Evolutionary conservation across 805 yeast species (phyloP).

Genomic region (Cyberlindnera japonica): DNA sequence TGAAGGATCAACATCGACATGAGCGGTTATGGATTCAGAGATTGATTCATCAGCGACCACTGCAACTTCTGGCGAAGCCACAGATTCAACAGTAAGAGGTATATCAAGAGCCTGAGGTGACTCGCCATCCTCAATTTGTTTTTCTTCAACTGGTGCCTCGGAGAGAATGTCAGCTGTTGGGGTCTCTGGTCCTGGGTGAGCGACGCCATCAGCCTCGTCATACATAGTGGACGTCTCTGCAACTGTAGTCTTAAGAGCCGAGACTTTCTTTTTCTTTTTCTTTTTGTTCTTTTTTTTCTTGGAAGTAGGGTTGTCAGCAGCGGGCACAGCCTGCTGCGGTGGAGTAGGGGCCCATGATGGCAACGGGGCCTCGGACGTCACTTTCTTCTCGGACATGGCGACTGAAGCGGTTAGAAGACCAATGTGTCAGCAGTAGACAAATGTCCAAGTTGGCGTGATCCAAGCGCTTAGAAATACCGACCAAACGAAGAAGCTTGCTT

Average conservation of each 20-base stretch:
- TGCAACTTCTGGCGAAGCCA: neutral
- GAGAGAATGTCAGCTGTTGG: no score
- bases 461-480: no score
- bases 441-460: no score
- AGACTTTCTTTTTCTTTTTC: conserved; percentile 7
- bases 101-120: neutral
- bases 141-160: neutral
- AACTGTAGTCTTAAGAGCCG: conserved; percentile 2
- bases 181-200: neutral
- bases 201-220: neutral
- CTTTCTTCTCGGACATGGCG: conserved; percentile 9
- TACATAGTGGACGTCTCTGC: neutral
- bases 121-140: neutral
- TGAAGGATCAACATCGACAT: neutral
- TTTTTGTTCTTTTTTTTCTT: conserved; percentile 11
- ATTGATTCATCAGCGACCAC: neutral
- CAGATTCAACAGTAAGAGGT: neutral
- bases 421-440: no score
- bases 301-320: neutral
- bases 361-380: conserved; percentile 1
- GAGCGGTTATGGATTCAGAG: neutral
- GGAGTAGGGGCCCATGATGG: conserved; percentile 18
- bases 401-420: neutral
- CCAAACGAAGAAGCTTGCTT: no score
- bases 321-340: neutral